Evolutionary conservation across 805 yeast genomes (phyloP), one percentile per base, ranked within the genome.

Genomic region (Zygosaccharomyces lentus): DNA sequence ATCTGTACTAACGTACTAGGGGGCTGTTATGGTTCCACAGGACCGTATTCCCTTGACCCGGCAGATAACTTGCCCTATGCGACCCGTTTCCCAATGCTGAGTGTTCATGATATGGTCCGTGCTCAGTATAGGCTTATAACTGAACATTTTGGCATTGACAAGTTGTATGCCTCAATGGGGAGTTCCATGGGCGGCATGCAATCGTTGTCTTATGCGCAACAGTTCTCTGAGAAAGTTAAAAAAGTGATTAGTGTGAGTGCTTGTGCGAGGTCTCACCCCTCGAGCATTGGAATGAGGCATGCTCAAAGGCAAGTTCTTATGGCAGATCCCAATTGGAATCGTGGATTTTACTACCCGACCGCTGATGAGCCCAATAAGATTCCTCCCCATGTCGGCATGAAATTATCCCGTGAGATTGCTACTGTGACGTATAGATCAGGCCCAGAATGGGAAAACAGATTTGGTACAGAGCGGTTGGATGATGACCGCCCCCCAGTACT

Each of bases 141-240:
- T 23, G 76, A 81, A 37, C 79, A 76, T 37, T 78, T 89, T 47
- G 81, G 82, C 1, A 83, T 84, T 25, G 39, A 56, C 1, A 83
- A 78, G 61, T 67, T 90, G 21, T 78, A 80, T 64, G 96, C 96
- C 1, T 77, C 87, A 1, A 80, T 90, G 6, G 97, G 97, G 5
- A 82, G 95, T 2, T 87, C 96, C 0, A 87, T 90, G 95, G 97
- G 97, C n/a, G 97, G 96, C n/a, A 88, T 90, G 96, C 96, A 89
- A 68, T 82, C 91, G 7, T 73, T 90, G 45, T 95, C 96, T 0
- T 87, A 81, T 64, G 96, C 88, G 1, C 76, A 80, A 61, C 95
- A 85, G 59, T 90, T 85, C 57, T 85, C 95, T 1, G 82, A 83
- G 39, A 77, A 74, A 46, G 96, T 89, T 2, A 76, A 75, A 5